phyloP scores from a whole-genome alignment of 1,284 basidiomycete genomes.

The Melampsora larici-populina region DNA sequence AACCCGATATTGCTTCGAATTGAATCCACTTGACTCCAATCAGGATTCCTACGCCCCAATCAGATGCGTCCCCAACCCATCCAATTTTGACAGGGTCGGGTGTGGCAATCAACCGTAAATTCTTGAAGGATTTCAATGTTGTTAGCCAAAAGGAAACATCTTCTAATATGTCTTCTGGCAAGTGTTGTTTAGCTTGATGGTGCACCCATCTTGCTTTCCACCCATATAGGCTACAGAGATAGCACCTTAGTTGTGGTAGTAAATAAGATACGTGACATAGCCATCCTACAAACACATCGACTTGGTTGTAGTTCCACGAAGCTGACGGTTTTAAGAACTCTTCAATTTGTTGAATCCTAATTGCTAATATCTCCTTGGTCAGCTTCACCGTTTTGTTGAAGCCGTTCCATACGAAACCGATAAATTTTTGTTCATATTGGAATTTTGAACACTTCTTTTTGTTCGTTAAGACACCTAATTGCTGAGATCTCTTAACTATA shows the following conservation, averaged over 20 bases:
- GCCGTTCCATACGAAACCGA: conserved; percentile 3
- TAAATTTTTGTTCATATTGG: neutral
- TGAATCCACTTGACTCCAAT: neutral
- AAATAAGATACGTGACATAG: conserved; percentile 9
- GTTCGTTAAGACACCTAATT: conserved; percentile 1
- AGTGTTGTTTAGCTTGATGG: too few relatives aligned
- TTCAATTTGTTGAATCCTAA: too few relatives aligned
- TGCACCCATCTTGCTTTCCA: neutral
- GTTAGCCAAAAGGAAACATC: too few relatives aligned
- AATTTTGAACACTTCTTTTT: conserved; percentile 1
- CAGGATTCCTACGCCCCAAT: neutral
- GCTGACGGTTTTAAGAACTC: too few relatives aligned
- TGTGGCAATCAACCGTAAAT: too few relatives aligned
- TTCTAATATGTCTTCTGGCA: too few relatives aligned
- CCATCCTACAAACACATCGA: neutral
- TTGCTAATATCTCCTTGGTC: neutral
- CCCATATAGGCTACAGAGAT: neutral
- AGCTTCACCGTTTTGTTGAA: neutral
- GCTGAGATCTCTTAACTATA: neutral
- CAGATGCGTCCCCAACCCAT: conserved; percentile 9
- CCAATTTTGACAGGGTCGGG: neutral
- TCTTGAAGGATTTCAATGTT: too few relatives aligned
- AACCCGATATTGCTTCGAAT: neutral
- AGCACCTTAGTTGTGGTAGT: neutral
- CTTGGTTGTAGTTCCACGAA: neutral